A percentile compares a stretch with the other conserved stretches of the same genome.
Conservation (phyloP, 306 rosid species). For the Trichosanthes truncata region DNA sequence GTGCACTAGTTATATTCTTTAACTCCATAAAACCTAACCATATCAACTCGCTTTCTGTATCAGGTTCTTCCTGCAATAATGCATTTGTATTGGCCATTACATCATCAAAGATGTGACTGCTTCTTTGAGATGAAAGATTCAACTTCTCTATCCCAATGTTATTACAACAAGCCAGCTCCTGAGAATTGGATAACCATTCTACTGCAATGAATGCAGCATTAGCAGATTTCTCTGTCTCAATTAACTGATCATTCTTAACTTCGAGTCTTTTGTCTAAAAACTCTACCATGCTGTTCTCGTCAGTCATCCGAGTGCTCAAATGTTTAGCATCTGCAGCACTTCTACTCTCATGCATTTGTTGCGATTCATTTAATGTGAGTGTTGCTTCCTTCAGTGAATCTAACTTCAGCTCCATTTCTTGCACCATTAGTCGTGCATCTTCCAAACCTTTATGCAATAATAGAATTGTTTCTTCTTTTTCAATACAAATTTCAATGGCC, state of each 20-base stretch:
- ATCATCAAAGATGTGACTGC: slow-evolving; percentile 20
- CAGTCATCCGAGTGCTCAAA: slow-evolving; percentile 30
- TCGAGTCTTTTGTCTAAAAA: slow-evolving; percentile 32
- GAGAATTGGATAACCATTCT: slow-evolving; percentile 46
- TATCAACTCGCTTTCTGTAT: slow-evolving; percentile 30
- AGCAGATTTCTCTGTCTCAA: slow-evolving; percentile 37
- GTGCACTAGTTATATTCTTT: slow-evolving; percentile 28
- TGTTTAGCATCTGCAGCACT: slow-evolving; percentile 27
- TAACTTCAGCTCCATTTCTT: slow-evolving; percentile 66
- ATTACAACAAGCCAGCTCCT: slow-evolving; percentile 21
- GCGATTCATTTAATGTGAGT: slow-evolving; percentile 47
- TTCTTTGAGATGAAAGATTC: slow-evolving; percentile 20
- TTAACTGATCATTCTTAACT: slow-evolving; percentile 29
- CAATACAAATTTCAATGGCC: slow-evolving; percentile 61
- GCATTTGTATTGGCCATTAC: slow-evolving; percentile 18
- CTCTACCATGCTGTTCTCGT: slow-evolving; percentile 35
- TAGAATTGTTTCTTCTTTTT: slow-evolving; percentile 81
- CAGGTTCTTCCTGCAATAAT: slow-evolving; percentile 29
- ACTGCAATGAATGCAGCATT: slow-evolving; percentile 41
- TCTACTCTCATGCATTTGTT: slow-evolving; percentile 30
- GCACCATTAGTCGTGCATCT: slow-evolving; percentile 56
- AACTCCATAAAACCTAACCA: slow-evolving; percentile 34
- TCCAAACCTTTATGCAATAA: slow-evolving; percentile 61
- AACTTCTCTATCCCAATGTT: slow-evolving; percentile 16
- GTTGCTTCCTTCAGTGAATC: slow-evolving; percentile 72